These are phyloP conservation scores for Metschnikowia orientalis DNA, from an alignment of 805 yeast species.

Conservation along the genomic window DNA sequence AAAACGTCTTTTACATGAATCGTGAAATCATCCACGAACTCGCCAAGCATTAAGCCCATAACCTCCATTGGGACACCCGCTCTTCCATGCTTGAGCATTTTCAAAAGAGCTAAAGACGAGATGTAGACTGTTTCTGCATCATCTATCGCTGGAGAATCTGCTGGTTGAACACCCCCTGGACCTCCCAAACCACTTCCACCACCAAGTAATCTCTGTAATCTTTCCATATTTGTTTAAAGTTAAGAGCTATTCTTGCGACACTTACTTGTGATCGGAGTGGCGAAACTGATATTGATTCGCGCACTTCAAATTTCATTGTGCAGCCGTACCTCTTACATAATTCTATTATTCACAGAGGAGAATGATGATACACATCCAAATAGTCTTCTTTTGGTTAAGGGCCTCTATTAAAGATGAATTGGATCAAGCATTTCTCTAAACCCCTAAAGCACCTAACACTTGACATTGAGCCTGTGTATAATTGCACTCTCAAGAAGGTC, in stretches of 20 bases:
- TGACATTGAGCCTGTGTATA: too few species aligned
- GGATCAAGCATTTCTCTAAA: too few species aligned
- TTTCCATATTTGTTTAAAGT: conserved; percentile 34
- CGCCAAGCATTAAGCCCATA: conserved; percentile 99
- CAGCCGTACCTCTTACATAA: not conserved
- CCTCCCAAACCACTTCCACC: conserved; percentile 40
- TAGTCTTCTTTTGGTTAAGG: too few species aligned
- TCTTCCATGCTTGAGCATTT: conserved; percentile 97
- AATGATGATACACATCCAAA: too few species aligned
- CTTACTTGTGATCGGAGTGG: conserved; percentile 4
- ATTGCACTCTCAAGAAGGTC: too few species aligned
- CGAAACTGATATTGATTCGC: conserved; percentile 4
- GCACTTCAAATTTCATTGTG: too few species aligned
- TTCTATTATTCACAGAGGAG: not conserved
- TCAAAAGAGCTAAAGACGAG: conserved; percentile 88
- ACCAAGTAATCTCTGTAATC: conserved; percentile 47
- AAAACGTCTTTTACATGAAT: conserved; percentile 96
- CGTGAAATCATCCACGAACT: conserved; percentile 94
- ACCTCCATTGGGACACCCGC: conserved; percentile 79
- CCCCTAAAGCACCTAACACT: too few species aligned
- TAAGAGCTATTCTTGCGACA: not conserved
- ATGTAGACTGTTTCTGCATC: conserved; percentile 95
- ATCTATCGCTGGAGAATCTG: conserved; percentile 82
- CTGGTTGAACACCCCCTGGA: conserved; percentile 40
- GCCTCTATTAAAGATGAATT: too few species aligned